Evolutionary conservation across 108 stramenopile genomes (phyloP).

Genomic region (Discostella pseudostelligera): DNA sequence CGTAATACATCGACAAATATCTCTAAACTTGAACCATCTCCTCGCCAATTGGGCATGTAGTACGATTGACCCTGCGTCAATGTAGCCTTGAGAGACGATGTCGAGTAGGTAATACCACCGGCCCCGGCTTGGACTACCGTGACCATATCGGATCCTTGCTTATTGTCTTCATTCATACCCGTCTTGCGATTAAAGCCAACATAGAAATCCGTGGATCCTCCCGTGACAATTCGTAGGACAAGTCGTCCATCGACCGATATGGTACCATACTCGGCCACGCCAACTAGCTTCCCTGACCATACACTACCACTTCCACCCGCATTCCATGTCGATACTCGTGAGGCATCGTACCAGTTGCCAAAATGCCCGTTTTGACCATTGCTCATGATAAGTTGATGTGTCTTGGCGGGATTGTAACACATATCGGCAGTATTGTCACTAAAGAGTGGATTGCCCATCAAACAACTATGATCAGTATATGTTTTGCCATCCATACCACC

Average conservation of each 20-base stretch:
- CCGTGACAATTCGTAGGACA: conserved; percentile 27
- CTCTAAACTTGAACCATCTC: conserved; percentile 6
- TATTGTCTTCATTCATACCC: conserved; percentile 27
- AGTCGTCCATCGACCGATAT: conserved; percentile 3
- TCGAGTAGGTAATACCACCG: conserved; percentile 20
- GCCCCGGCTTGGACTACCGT: conserved; percentile 14
- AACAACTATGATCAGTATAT: conserved; percentile 18
- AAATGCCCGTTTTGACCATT: neutral
- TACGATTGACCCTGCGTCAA: conserved; percentile 9
- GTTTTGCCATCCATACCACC: conserved; percentile 14
- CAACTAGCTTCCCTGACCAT: conserved; percentile 15
- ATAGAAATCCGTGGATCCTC: conserved; percentile 17
- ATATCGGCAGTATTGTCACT: conserved; percentile 18
- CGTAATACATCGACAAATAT: conserved; percentile 2
- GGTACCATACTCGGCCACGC: conserved; percentile 25
- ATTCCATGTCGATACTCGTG: neutral
- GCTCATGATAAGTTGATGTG: conserved; percentile 5
- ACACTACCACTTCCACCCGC: neutral
- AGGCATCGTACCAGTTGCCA: conserved; percentile 3
- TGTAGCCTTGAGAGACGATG: conserved; percentile 7
- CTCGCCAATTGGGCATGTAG: conserved; percentile 14
- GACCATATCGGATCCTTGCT: conserved; percentile 17
- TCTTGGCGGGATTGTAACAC: conserved; percentile 24
- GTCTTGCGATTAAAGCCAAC: conserved; percentile 36
- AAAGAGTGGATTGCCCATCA: conserved; percentile 21